phyloP scores from a whole-genome alignment of 768 basidiomycete species.

The Lenzites betulinus region DNA sequence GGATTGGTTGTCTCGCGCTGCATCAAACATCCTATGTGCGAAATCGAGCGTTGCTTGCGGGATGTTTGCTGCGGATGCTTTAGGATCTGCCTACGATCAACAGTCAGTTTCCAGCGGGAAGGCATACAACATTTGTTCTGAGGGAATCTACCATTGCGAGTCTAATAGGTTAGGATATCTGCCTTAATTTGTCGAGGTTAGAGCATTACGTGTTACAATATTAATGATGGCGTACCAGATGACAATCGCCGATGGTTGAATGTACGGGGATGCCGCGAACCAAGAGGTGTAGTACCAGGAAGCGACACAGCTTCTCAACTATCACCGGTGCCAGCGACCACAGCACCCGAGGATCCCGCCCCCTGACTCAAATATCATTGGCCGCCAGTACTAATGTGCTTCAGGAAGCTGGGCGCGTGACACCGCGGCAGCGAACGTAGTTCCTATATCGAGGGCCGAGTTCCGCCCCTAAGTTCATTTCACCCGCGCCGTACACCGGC shows the following conservation, averaged over 20 bases:
- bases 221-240: neutral
- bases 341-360: slow-evolving; percentile 2
- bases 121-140: too few relatives aligned
- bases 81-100: slow-evolving; percentile 4
- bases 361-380: neutral
- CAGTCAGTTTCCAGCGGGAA: neutral
- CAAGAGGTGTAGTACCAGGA: neutral
- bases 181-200: neutral
- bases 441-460: slow-evolving; percentile 3
- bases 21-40: slow-evolving; percentile 75
- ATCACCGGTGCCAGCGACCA: slow-evolving; percentile 8
- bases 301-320: slow-evolving; percentile 14
- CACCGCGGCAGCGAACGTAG: slow-evolving; percentile 12
- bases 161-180: neutral
- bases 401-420: slow-evolving; percentile 8
- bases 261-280: neutral
- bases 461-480: neutral
- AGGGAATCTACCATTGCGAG: neutral
- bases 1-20: slow-evolving; percentile 61
- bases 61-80: slow-evolving; percentile 22
- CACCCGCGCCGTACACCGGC: neutral
- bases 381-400: neutral
- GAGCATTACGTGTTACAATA: neutral
- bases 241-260: neutral
- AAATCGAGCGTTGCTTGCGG: slow-evolving; percentile 45